Base-by-base conservation (phyloP, 2,329 filamentous ascomycete species). In the Coniella vitis region DNA sequence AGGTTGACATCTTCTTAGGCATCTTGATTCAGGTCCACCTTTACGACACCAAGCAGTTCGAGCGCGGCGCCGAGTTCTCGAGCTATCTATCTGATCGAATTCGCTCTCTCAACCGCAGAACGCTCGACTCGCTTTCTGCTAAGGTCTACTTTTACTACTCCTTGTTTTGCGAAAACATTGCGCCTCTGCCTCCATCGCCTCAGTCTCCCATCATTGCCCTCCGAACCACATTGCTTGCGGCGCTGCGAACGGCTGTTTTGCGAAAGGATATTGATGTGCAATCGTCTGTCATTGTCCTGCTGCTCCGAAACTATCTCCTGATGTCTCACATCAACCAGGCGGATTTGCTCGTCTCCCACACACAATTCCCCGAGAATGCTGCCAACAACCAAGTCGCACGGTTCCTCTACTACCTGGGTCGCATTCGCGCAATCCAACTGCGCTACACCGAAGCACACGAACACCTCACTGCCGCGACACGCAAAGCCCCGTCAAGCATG, bases 121-220 rank as follows among this genome's bases (percentile, higher is more conserved):
- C 93, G 20, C 74, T 98, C 54, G 93, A 98, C 68, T 90, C 90
- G 43, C 81, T 98, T 51, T 87, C 90, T 51, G 90, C 91, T 56
- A 94, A 94, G 69, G 90, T 91, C 55, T 98, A 96, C 77, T 97
- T 96, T 71, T 98, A 98, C 76, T 95, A 89, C 71, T 89, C 89
- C 20, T 76, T 97, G 60, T 97, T 97, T 74, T 89, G 86, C 71
- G 93, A 98, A 76, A 84, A 94, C 68, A 79, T 94, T 54, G 81
- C 83, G 53, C 90, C 91, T 19, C 80, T 91, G 55, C 87, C 93
- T 38, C 90, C 91, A 20, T 96, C 90, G 45, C 86, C 89, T 48
- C 84, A 88, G 61, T 95, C 90, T 7, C 86, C 90, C 3, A 81
- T 95, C 57, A 87, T 96, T 54, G 78, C 84, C 36, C 90, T 95